Percentiles rank a stretch among this genome's conserved stretches.
Conservation (phyloP, 2,329 filamentous ascomycete genomes). For the Aspergillus sp. region DNA sequence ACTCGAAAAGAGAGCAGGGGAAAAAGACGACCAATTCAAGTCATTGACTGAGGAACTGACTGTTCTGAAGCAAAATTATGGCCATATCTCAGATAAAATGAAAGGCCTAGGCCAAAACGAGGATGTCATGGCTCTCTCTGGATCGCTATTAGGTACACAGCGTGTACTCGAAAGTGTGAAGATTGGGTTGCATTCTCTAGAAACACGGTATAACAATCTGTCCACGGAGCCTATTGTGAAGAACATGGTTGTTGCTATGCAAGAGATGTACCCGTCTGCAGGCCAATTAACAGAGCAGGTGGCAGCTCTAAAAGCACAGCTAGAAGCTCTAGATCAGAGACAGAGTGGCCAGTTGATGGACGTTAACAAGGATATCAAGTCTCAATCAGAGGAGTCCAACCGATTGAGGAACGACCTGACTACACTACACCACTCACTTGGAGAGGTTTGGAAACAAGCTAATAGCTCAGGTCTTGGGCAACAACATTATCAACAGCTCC, state of each 20-base stretch:
- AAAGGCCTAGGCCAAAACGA: background rate
- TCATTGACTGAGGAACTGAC: background rate
- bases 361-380: background rate
- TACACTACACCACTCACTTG: background rate
- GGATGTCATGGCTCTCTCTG: constrained; percentile 2
- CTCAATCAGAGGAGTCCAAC: background rate
- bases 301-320: constrained; percentile 6
- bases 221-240: constrained; percentile 31
- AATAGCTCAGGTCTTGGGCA: background rate
- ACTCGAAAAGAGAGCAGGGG: constrained; percentile 5
- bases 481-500: background rate
- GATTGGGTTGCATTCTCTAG: constrained; percentile 34
- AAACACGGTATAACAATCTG: constrained; percentile 49
- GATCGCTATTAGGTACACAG: constrained; percentile 3
- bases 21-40: constrained; percentile 3
- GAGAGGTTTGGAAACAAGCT: background rate
- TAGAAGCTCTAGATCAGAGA: background rate
- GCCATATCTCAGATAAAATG: background rate
- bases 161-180: constrained; percentile 10
- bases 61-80: background rate
- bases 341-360: background rate
- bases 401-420: background rate
- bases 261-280: constrained; percentile 31
- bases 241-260: constrained; percentile 29
- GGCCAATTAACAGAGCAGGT: constrained; percentile 17